Percentiles rank a stretch among this genome's conserved stretches.
These are phyloP conservation scores for Dactylellina leptospora DNA, from an alignment of 2,329 filamentous ascomycete genomes.

Conservation along the genomic window DNA sequence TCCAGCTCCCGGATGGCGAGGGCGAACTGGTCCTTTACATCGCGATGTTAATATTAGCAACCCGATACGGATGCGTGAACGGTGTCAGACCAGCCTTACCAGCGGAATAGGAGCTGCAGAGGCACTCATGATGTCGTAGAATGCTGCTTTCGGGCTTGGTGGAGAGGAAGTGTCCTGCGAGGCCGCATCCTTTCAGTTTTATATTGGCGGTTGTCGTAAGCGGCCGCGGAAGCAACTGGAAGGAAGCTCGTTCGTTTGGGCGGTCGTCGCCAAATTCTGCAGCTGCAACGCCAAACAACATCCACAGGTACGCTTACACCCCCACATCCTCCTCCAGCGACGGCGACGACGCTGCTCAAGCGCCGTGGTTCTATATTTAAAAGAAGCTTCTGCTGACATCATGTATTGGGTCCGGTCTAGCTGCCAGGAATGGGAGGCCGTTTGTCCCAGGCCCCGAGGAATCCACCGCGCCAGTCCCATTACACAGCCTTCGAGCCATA, in stretches of 20 bases:
- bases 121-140: constrained; percentile 54
- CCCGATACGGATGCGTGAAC: no score
- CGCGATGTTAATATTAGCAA: not conserved
- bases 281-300: no score
- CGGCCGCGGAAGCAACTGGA: constrained; percentile 10
- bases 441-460: no score
- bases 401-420: no score
- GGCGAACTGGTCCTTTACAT: constrained; percentile 54
- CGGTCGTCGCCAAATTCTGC: no score
- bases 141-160: not conserved
- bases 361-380: no score
- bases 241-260: not conserved
- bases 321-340: constrained; percentile 11
- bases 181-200: not conserved
- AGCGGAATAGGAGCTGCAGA: constrained; percentile 55
- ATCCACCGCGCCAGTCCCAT: no score
- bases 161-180: not conserved
- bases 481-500: no score
- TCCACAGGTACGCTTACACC: not conserved
- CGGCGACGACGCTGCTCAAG: no score
- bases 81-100: constrained; percentile 28
- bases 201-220: not conserved
- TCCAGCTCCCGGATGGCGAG: constrained; percentile 55
- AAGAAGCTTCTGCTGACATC: no score
- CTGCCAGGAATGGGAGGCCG: no score